Evolutionary conservation across 805 yeast species (phyloP).

Genomic region (Barnettozyma vustinii): DNA sequence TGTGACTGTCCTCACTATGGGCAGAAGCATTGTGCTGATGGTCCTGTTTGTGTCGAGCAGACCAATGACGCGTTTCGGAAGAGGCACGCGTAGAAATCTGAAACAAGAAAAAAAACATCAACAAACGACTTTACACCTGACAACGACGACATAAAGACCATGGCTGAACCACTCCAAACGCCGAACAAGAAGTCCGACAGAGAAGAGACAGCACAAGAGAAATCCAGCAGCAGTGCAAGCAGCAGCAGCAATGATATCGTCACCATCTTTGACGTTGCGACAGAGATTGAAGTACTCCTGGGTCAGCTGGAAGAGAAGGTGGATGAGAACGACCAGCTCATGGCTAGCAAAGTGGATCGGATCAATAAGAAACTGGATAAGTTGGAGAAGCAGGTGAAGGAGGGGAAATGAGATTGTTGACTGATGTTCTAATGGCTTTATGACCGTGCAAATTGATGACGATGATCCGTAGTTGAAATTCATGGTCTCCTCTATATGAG

Average conservation of each 20-base stretch:
- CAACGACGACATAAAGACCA: neutral
- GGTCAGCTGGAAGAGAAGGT: conserved; percentile 11
- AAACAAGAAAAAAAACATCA: neutral
- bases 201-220: neutral
- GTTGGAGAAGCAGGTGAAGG: conserved; percentile 17
- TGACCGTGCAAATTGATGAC: too few relatives aligned
- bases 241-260: conserved; percentile 7
- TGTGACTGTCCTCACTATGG: neutral
- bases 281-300: conserved; percentile 25
- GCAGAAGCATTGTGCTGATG: neutral
- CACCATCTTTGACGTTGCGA: conserved; percentile 30
- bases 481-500: too few relatives aligned
- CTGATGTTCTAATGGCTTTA: too few relatives aligned
- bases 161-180: conserved; percentile 4
- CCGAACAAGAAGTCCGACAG: neutral
- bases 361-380: conserved; percentile 21
- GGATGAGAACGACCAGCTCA: conserved; percentile 21
- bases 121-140: neutral
- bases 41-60: neutral
- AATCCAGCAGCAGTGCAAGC: neutral
- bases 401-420: neutral
- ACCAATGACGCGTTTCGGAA: neutral
- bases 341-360: conserved; percentile 19
- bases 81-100: neutral
- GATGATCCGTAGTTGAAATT: too few relatives aligned